Evolutionary conservation across 305 asterid genomes (phyloP).

Genomic region (Fraxinus baroniana): DNA sequence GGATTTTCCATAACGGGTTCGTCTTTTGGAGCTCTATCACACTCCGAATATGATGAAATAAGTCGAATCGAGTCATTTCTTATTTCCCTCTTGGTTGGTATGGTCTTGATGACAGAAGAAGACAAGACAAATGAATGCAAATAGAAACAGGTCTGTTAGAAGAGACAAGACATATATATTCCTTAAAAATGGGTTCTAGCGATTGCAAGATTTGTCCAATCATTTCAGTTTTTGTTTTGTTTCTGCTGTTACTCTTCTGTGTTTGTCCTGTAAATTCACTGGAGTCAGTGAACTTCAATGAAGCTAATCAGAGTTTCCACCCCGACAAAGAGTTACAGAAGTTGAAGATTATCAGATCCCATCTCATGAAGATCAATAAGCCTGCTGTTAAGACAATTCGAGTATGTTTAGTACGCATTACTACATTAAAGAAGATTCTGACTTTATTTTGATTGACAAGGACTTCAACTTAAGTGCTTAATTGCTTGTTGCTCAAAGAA

Average conservation of each 20-base stretch:
- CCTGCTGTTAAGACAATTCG: slow-evolving; percentile 69
- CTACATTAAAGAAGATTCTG: background rate
- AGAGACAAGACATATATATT: slow-evolving; percentile 30
- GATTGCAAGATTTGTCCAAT: slow-evolving; percentile 45
- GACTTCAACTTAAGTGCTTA: background rate
- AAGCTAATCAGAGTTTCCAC: slow-evolving; percentile 43
- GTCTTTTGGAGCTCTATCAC: background rate
- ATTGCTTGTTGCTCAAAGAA: background rate
- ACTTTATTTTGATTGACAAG: background rate
- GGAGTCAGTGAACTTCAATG: slow-evolving; percentile 35
- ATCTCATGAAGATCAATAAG: slow-evolving; percentile 67
- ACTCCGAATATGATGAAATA: background rate
- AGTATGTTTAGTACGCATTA: slow-evolving; percentile 27
- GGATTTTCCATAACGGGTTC: background rate
- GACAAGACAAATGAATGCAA: slow-evolving; percentile 43
- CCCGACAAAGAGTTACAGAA: slow-evolving; percentile 48
- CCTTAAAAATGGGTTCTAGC: slow-evolving; percentile 39
- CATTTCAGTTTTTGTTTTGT: slow-evolving; percentile 53
- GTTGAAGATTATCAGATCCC: slow-evolving; percentile 48
- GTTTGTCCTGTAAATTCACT: slow-evolving; percentile 41
- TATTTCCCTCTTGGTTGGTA: background rate
- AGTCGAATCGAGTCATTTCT: background rate
- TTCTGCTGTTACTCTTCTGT: slow-evolving; percentile 42
- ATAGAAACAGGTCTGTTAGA: slow-evolving; percentile 23
- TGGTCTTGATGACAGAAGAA: slow-evolving; percentile 37